phyloP scores from a whole-genome alignment of 2,329 filamentous ascomycete species.

The Lachnellula subtilissima region DNA sequence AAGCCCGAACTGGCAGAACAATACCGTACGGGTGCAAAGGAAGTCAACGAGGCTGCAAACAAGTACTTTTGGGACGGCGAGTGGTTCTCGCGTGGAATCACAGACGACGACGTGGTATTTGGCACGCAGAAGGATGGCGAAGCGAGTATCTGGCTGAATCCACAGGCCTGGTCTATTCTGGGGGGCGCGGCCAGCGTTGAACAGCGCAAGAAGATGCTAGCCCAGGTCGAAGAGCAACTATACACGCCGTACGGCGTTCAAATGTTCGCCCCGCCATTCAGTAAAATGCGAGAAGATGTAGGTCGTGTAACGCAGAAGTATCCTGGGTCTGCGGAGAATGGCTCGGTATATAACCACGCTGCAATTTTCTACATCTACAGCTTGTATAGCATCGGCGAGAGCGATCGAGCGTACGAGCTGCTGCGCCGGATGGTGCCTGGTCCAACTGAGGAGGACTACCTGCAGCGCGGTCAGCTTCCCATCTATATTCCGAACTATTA shows the following conservation, averaged over 20 bases:
- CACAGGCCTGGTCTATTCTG: slow-evolving; percentile 52
- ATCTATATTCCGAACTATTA: slow-evolving; percentile 57
- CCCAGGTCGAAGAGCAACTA: slow-evolving; percentile 47
- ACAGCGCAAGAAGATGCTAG: slow-evolving; percentile 42
- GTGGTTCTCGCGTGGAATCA: slow-evolving; percentile 55
- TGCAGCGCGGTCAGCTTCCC: slow-evolving; percentile 50
- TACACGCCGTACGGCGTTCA: slow-evolving; percentile 48
- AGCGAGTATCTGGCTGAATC: slow-evolving; percentile 55
- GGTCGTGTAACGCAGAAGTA: slow-evolving; percentile 56
- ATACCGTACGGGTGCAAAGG: slow-evolving; percentile 41
- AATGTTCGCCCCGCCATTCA: slow-evolving; percentile 53
- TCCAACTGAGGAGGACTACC: slow-evolving; percentile 45
- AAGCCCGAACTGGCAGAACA: slow-evolving; percentile 37
- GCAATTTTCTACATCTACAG: slow-evolving; percentile 51
- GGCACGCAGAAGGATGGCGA: slow-evolving; percentile 47
- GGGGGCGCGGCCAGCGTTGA: slow-evolving; percentile 43
- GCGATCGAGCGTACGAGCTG: slow-evolving; percentile 46
- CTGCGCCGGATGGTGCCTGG: slow-evolving; percentile 52
- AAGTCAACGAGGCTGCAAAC: slow-evolving; percentile 48
- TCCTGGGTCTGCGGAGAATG: slow-evolving; percentile 54
- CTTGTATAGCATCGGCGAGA: slow-evolving; percentile 46
- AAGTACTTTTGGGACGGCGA: slow-evolving; percentile 50
- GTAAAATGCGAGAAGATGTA: slow-evolving; percentile 52
- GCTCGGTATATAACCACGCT: slow-evolving; percentile 54
- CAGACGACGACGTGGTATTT: slow-evolving; percentile 49